Evolutionary conservation across 2,329 filamentous ascomycete species (phyloP).

Genomic region (Fusarium torulosum): DNA sequence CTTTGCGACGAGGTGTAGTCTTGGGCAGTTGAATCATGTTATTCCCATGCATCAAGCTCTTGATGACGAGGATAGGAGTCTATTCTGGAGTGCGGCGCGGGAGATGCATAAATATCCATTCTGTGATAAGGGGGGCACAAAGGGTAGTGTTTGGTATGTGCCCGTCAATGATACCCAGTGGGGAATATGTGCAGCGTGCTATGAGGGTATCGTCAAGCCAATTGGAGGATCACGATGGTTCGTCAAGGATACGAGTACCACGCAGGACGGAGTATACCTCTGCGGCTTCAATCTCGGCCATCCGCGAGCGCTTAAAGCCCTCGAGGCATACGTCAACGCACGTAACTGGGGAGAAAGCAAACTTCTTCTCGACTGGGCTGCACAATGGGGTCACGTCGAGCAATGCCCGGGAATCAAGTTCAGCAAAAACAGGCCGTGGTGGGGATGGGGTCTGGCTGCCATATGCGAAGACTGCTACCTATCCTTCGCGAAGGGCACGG

Average conservation of each 20-base stretch:
- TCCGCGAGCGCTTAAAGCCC: constrained; percentile 45
- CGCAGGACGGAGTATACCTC: constrained; percentile 36
- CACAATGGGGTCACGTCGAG: constrained; percentile 49
- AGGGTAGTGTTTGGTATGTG: constrained; percentile 52
- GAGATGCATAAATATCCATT: constrained; percentile 47
- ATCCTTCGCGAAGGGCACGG: constrained; percentile 49
- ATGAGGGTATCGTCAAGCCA: constrained; percentile 50
- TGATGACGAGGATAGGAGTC: constrained; percentile 47
- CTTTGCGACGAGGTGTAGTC: constrained; percentile 43
- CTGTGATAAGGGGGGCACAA: constrained; percentile 51
- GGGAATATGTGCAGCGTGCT: constrained; percentile 54
- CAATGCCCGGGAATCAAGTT: constrained; percentile 41
- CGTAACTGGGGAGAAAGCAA: constrained; percentile 47
- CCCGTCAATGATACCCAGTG: constrained; percentile 52
- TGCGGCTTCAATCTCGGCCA: constrained; percentile 54
- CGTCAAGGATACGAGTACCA: constrained; percentile 33
- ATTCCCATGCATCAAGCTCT: constrained; percentile 50
- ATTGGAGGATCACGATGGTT: constrained; percentile 51
- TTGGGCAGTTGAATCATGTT: constrained; percentile 50
- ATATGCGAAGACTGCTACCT: constrained; percentile 56
- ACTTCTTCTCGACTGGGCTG: constrained; percentile 48
- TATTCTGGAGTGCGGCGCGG: constrained; percentile 53
- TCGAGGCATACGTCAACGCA: constrained; percentile 44
- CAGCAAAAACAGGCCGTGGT: constrained; percentile 39
- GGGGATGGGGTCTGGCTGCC: constrained; percentile 54